A percentile compares a stretch with the other conserved stretches of the same genome.
phyloP scores from a whole-genome alignment of 257 asterid species.

The Echium plantagineum region DNA sequence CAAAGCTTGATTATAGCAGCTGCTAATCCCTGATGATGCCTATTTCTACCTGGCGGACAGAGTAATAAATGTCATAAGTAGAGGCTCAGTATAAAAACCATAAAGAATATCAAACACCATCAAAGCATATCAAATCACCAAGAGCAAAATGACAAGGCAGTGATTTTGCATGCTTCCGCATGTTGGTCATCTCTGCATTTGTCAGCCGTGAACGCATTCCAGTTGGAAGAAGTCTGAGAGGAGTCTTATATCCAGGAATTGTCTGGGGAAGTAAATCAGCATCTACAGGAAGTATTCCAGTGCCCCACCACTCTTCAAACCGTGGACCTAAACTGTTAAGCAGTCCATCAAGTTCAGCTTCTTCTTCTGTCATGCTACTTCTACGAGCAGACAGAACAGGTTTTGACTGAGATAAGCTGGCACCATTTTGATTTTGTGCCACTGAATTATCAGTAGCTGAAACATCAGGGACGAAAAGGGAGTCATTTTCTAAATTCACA shows the following conservation, averaged over 20 bases:
- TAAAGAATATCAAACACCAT: conserved; percentile 6
- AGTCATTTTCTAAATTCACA: conserved; percentile 33
- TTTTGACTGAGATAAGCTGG: conserved; percentile 28
- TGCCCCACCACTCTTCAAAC: conserved; percentile 99
- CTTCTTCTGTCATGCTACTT: conserved; percentile 52
- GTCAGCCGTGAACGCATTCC: conserved; percentile 85
- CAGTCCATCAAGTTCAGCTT: conserved; percentile 51
- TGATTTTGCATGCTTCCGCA: conserved; percentile 76
- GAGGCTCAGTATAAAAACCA: conserved; percentile 9
- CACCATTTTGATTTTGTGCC: conserved; percentile 19
- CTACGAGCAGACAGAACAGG: conserved; percentile 23
- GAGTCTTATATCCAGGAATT: conserved; percentile 80
- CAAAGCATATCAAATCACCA: conserved; percentile 33
- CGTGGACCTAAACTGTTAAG: conserved; percentile 93
- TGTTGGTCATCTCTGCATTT: conserved; percentile 92
- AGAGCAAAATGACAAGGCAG: conserved; percentile 97
- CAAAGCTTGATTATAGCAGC: conserved; percentile 78
- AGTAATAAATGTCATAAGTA: not conserved
- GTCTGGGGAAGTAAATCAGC: conserved; percentile 92
- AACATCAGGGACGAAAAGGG: conserved; percentile 62
- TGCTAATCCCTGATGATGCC: conserved; percentile 97
- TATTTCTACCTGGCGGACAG: conserved; percentile 66
- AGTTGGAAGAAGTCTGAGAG: conserved; percentile 89
- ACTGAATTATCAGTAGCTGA: conserved; percentile 34
- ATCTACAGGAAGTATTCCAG: conserved; percentile 95